These are phyloP conservation scores for Phytophthora colocasiae DNA, from an alignment of 352 stramenopile species.

Conservation along the genomic window DNA sequence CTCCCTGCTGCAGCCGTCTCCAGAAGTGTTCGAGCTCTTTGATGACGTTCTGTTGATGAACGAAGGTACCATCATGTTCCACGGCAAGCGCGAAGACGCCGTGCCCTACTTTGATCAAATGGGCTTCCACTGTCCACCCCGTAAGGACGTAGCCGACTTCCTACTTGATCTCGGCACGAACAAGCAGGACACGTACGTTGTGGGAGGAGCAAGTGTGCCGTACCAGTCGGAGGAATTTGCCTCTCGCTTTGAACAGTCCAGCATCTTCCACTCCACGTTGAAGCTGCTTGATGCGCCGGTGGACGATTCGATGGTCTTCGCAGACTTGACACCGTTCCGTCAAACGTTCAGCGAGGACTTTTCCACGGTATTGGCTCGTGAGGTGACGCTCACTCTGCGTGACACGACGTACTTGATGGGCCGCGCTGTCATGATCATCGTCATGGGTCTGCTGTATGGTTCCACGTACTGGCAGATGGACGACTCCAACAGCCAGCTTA, in stretches of 20 bases:
- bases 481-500: conserved; percentile 56
- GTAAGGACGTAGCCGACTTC: conserved; percentile 34
- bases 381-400: conserved; percentile 70
- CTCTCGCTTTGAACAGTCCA: conserved; percentile 48
- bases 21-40: conserved; percentile 65
- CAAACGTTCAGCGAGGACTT: conserved; percentile 58
- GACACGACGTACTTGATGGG: conserved; percentile 61
- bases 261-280: conserved; percentile 57
- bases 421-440: conserved; percentile 58
- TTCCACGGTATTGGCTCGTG: conserved; percentile 47
- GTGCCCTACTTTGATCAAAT: conserved; percentile 62
- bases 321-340: conserved; percentile 43
- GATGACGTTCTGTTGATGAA: conserved; percentile 65
- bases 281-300: conserved; percentile 38
- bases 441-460: conserved; percentile 74
- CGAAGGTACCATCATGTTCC: conserved; percentile 61
- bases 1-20: conserved; percentile 51
- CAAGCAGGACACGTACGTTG: conserved; percentile 27
- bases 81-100: conserved; percentile 48
- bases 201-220: conserved; percentile 20
- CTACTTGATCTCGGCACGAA: conserved; percentile 31
- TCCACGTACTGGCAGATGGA: conserved; percentile 74
- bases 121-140: conserved; percentile 46
- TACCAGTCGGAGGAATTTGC: conserved; percentile 52
- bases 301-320: conserved; percentile 35